phyloP scores from a whole-genome alignment of 306 rosid species.

The Cucumis cinereus region DNA sequence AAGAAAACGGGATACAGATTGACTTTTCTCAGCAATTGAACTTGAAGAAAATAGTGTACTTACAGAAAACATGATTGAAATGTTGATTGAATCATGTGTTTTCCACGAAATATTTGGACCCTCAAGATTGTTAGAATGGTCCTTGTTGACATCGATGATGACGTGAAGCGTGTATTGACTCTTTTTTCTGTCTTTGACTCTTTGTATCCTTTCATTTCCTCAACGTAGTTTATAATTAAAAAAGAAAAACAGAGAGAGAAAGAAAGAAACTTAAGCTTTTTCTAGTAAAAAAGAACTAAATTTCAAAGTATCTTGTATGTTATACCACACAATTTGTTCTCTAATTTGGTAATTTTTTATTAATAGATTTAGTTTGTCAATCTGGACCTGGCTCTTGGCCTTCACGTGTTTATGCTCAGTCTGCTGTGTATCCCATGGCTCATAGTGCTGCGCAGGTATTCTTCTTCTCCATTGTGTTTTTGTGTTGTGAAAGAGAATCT shows the following conservation, averaged over 20 bases:
- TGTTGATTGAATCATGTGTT: neutral
- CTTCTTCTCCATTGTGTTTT: neutral
- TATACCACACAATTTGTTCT: neutral
- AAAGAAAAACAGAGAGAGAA: no score
- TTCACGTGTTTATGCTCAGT: conserved; percentile 67
- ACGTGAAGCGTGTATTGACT: neutral
- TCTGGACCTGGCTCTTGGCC: conserved; percentile 99
- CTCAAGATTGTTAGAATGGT: neutral
- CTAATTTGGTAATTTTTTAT: conserved; percentile 4
- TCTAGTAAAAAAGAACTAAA: neutral
- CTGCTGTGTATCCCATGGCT: conserved; percentile 95
- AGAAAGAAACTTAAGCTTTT: neutral
- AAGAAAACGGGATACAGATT: neutral
- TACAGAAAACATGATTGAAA: neutral
- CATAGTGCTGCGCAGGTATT: conserved; percentile 93
- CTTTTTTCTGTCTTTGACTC: no score
- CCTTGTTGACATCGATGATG: neutral
- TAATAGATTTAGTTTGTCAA: conserved; percentile 89
- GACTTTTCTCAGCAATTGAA: neutral
- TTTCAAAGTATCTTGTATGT: neutral
- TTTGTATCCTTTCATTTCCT: neutral
- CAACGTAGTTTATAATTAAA: neutral
- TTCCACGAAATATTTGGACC: neutral
- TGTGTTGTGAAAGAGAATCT: neutral
- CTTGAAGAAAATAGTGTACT: neutral